These are phyloP conservation scores for Aspergillus neoniger DNA, from an alignment of 2,329 filamentous ascomycete genomes.

Conservation along the genomic window DNA sequence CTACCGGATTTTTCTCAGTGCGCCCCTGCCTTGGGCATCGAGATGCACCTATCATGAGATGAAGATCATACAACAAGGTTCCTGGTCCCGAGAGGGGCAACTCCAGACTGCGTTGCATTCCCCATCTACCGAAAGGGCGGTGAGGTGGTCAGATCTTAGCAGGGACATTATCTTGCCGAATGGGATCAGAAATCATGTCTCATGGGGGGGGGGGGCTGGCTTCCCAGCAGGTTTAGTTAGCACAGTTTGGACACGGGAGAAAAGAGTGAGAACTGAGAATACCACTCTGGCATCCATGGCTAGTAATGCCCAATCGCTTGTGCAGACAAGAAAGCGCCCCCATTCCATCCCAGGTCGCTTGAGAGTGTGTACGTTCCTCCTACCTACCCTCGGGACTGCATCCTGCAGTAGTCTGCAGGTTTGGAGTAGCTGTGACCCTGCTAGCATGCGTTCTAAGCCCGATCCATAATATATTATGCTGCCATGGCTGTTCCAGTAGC, in stretches of 20 bases:
- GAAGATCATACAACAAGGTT: constrained; percentile 4
- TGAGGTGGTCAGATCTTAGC: constrained; percentile 8
- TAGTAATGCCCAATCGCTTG: constrained; percentile 8
- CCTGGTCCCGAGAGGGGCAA: not conserved
- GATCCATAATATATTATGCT: constrained; percentile 2
- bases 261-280: not conserved
- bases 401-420: constrained; percentile 9
- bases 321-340: constrained; percentile 3
- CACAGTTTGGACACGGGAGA: constrained; percentile 3
- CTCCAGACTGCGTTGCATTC: not conserved
- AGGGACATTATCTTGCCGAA: constrained; percentile 2
- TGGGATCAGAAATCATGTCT: not conserved
- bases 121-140: constrained; percentile 8
- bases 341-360: not conserved
- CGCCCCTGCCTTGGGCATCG: not conserved
- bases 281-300: constrained; percentile 11
- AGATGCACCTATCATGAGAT: not conserved
- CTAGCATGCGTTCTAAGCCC: not conserved
- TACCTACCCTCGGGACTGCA: not conserved
- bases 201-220: not conserved
- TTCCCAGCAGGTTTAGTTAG: not conserved
- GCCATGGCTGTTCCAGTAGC: constrained; percentile 14
- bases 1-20: not conserved
- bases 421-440: constrained; percentile 8
- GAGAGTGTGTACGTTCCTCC: not conserved